These are phyloP conservation scores for Colletotrichum incanum DNA, from an alignment of 2,329 filamentous ascomycete genomes.

Conservation along the genomic window DNA sequence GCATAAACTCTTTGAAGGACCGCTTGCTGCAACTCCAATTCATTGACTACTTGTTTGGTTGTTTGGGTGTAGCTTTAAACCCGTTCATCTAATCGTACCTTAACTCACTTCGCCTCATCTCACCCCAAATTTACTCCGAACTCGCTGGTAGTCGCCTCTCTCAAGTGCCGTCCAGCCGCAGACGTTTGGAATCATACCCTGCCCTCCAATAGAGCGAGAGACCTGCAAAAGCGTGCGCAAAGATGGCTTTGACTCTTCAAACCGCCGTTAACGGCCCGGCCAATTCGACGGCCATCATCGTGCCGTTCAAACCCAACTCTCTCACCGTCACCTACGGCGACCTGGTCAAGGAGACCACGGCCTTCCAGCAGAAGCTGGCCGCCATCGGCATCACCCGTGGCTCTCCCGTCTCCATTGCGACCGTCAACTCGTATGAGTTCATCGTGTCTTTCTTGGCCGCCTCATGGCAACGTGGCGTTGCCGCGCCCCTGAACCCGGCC, in stretches of 20 bases:
- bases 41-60: neutral
- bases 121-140: slow-evolving; percentile 31
- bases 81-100: slow-evolving; percentile 11
- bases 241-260: slow-evolving; percentile 64
- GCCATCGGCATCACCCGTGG: slow-evolving; percentile 78
- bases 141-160: slow-evolving; percentile 31
- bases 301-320: slow-evolving; percentile 75
- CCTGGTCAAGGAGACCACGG: slow-evolving; percentile 75
- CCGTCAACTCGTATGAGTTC: slow-evolving; percentile 90
- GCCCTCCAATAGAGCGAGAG: slow-evolving; percentile 10
- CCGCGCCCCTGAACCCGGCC: slow-evolving; percentile 88
- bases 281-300: slow-evolving; percentile 75
- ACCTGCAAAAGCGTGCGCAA: neutral
- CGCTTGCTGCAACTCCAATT: neutral
- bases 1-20: neutral
- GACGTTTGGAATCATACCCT: slow-evolving; percentile 15
- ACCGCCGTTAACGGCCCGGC: slow-evolving; percentile 64
- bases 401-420: slow-evolving; percentile 85
- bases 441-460: slow-evolving; percentile 89
- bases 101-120: slow-evolving; percentile 1
- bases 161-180: slow-evolving; percentile 20
- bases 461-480: slow-evolving; percentile 87
- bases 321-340: slow-evolving; percentile 80
- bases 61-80: neutral
- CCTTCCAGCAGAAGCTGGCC: slow-evolving; percentile 85